These are phyloP conservation scores for Ceratocystis albifundus DNA, from an alignment of 2,329 filamentous ascomycete species.

Conservation along the genomic window DNA sequence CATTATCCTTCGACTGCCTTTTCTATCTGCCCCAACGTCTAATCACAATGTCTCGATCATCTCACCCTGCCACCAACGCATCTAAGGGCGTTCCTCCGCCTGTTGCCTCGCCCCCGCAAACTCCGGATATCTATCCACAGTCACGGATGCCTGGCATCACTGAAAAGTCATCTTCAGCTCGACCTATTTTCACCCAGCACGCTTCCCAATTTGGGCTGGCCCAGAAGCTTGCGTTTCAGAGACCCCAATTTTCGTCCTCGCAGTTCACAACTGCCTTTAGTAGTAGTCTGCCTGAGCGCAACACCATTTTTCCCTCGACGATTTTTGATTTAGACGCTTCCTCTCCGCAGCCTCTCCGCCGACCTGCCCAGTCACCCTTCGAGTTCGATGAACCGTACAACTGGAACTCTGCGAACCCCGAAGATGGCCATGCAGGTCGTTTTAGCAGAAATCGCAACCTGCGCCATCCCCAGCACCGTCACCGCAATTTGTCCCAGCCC, in stretches of 20 bases:
- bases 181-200: neutral
- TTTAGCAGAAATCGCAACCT: neutral
- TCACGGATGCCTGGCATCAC: neutral
- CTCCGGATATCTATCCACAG: slow-evolving; percentile 6
- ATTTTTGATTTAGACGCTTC: neutral
- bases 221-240: neutral
- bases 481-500: slow-evolving; percentile 11
- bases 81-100: slow-evolving; percentile 14
- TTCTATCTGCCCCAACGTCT: neutral
- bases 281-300: slow-evolving; percentile 4
- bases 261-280: neutral
- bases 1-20: neutral
- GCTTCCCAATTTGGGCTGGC: neutral
- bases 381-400: slow-evolving; percentile 17
- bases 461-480: neutral
- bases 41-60: slow-evolving; percentile 16
- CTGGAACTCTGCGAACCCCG: slow-evolving; percentile 10
- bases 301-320: slow-evolving; percentile 7
- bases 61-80: neutral
- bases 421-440: neutral
- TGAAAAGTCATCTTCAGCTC: neutral
- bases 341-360: slow-evolving; percentile 12
- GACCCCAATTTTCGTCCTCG: neutral
- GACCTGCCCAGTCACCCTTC: slow-evolving; percentile 15
- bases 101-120: slow-evolving; percentile 17